Conservation (phyloP, 169 alveolate genomes). For the Cryptosporidium viatorum region DNA sequence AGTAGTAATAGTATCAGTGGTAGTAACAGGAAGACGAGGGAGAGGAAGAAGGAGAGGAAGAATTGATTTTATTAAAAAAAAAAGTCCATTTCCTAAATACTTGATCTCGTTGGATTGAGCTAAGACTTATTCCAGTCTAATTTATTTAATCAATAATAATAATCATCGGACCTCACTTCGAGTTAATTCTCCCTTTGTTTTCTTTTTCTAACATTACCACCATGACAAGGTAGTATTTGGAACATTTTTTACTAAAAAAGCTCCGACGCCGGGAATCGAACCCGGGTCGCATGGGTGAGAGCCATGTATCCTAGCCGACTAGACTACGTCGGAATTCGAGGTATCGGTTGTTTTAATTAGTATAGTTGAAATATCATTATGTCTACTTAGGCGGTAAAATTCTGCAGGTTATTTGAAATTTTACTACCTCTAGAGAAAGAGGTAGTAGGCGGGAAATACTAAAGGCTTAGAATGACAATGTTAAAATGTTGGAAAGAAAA, state of each 20-base stretch:
- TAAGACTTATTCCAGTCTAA: no score
- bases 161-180: no score
- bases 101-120: no score
- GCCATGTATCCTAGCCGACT: conserved; percentile 78
- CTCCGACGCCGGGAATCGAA: conserved; percentile 79
- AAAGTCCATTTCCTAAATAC: no score
- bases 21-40: no score
- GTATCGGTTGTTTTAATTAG: not conserved
- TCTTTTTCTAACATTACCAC: no score
- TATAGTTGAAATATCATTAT: not conserved
- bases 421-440: conserved; percentile 32
- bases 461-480: conserved; percentile 58
- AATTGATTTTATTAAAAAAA: no score
- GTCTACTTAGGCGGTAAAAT: conserved; percentile 59
- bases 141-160: no score
- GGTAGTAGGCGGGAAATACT: conserved; percentile 52
- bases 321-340: conserved; percentile 74
- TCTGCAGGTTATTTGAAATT: not conserved
- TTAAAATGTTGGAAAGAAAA: not conserved
- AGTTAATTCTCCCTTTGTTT: no score
- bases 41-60: no score
- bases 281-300: conserved; percentile 78
- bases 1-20: no score
- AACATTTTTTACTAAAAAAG: not conserved
- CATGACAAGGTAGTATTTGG: no score